These are phyloP conservation scores for Neurospora sp. DNA, from an alignment of 495 filamentous ascomycete species.

Conservation along the genomic window DNA sequence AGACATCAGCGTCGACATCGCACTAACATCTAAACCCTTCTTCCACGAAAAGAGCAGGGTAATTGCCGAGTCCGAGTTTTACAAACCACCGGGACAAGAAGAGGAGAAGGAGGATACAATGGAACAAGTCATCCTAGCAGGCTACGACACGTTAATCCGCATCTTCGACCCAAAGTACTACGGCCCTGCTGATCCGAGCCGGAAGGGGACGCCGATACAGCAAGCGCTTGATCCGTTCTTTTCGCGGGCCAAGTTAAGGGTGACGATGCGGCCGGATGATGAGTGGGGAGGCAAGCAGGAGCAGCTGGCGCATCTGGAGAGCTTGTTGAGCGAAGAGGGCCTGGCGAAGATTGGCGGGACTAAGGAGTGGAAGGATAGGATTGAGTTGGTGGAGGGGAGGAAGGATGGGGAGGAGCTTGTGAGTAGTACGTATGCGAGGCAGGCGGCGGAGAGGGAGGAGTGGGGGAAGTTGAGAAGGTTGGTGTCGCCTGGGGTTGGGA, in stretches of 20 bases:
- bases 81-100: constrained; percentile 19
- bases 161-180: constrained; percentile 85
- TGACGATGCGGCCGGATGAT: constrained; percentile 59
- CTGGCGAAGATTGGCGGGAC: constrained; percentile 49
- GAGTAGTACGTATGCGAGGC: constrained; percentile 72
- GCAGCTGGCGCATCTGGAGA: constrained; percentile 49
- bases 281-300: constrained; percentile 52
- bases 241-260: constrained; percentile 54
- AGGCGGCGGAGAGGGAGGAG: constrained; percentile 45
- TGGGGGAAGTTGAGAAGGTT: constrained; percentile 47
- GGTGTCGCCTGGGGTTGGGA: constrained; percentile 51
- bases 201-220: constrained; percentile 19
- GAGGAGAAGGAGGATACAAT: constrained; percentile 6
- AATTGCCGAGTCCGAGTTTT: constrained; percentile 47
- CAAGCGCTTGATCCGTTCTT: constrained; percentile 59
- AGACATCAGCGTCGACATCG: constrained; percentile 54
- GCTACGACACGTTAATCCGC: constrained; percentile 80
- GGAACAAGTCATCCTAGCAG: constrained; percentile 70
- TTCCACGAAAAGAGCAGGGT: constrained; percentile 76
- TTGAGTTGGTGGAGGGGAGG: constrained; percentile 58
- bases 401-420: constrained; percentile 45
- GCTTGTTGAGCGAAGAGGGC: constrained; percentile 36
- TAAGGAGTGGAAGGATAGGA: constrained; percentile 56
- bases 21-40: constrained; percentile 69
- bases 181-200: constrained; percentile 22